Percentiles rank a stretch among this genome's conserved stretches.
These are phyloP conservation scores for Sporothrix globosa DNA, from an alignment of 2,329 filamentous ascomycete genomes.

Conservation along the genomic window DNA sequence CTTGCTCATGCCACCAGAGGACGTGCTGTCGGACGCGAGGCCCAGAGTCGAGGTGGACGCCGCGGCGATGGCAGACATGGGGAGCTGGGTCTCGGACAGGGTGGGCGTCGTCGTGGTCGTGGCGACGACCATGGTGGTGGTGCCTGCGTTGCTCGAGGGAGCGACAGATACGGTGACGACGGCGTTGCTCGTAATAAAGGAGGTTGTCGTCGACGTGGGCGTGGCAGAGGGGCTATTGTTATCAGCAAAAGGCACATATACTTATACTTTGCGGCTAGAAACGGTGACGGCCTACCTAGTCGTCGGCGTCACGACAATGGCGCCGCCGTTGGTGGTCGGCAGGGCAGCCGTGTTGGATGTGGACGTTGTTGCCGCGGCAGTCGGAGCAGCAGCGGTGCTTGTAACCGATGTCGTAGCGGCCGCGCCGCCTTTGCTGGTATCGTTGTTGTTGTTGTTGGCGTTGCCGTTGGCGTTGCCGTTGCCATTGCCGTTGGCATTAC, in stretches of 20 bases:
- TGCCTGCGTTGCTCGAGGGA: not conserved
- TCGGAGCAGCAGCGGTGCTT: not conserved
- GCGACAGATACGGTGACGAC: constrained; percentile 25
- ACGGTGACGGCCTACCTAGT: constrained; percentile 1
- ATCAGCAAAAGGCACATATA: not conserved
- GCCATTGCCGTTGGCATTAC: not conserved
- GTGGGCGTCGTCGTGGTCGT: constrained; percentile 21
- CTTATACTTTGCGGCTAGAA: no score
- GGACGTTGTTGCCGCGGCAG: not conserved
- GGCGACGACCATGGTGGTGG: constrained; percentile 13
- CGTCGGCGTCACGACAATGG: not conserved
- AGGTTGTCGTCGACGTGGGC: constrained; percentile 31
- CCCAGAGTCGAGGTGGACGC: not conserved
- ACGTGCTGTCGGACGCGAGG: not conserved
- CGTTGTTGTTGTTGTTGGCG: constrained; percentile 9
- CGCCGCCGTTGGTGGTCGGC: constrained; percentile 6
- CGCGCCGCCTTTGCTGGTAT: constrained; percentile 2
- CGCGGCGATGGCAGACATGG: constrained; percentile 14
- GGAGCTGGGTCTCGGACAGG: not conserved
- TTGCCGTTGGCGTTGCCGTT: not conserved
- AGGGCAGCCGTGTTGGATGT: not conserved
- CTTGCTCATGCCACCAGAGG: constrained; percentile 30
- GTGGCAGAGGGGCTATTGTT: not conserved
- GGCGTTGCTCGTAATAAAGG: constrained; percentile 31
- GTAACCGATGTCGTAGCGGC: constrained; percentile 15